Percentiles rank a stretch among this genome's conserved stretches.
Conservation (phyloP, 78 protist genomes). For the Anaeramoeba flamelloides region DNA sequence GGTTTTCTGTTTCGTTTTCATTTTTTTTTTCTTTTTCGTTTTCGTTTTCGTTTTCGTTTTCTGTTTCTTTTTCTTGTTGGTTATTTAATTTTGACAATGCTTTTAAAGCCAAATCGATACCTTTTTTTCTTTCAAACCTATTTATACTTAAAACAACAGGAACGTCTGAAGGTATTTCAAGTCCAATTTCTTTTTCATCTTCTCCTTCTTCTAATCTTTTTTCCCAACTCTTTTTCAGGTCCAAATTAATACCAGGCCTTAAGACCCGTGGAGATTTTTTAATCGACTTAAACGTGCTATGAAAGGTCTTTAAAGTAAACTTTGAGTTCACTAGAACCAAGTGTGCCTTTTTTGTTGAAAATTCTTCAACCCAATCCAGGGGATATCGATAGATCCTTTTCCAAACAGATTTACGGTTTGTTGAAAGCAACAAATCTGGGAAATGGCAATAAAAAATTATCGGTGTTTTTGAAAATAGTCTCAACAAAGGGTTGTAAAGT, state of each 20-base stretch:
- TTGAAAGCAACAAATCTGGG: conserved; percentile 64
- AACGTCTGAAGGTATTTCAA: background rate
- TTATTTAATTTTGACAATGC: conserved; percentile 33
- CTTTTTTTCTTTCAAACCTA: conserved; percentile 86
- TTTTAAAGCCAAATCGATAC: conserved; percentile 62
- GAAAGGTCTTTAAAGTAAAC: conserved; percentile 1
- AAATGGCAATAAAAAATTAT: conserved; percentile 91
- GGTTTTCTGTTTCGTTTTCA: background rate
- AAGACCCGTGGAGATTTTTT: background rate
- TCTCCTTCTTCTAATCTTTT: background rate
- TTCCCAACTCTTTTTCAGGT: background rate
- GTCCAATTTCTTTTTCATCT: background rate
- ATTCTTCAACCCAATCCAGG: conserved; percentile 77
- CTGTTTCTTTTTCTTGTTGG: background rate
- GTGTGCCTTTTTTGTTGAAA: conserved; percentile 14
- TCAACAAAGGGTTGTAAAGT: conserved; percentile 31
- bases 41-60: background rate
- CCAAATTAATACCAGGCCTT: background rate
- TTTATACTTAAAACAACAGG: conserved; percentile 60
- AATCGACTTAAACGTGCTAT: background rate
- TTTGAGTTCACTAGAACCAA: conserved; percentile 13
- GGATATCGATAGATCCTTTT: conserved; percentile 62
- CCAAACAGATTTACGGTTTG: conserved; percentile 4
- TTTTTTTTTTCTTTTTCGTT: background rate
- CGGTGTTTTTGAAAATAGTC: background rate